Evolutionary conservation across 1,139 yeast species (phyloP), one percentile per base, ranked within the genome.

Genomic region (Diutina catenulata): DNA sequence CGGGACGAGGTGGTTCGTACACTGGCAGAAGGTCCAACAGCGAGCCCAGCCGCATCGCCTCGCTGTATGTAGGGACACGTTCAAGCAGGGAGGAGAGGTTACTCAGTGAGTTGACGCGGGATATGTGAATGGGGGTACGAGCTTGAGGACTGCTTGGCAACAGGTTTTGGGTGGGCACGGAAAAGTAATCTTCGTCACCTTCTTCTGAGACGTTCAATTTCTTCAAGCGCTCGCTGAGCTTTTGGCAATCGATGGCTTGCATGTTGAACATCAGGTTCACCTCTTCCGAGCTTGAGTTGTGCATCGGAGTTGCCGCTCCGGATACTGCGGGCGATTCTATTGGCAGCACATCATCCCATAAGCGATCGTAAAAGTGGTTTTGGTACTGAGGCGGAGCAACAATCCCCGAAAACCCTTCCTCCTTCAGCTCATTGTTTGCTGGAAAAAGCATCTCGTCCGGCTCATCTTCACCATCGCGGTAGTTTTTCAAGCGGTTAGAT

Each of bases 311-410:
- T 7, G 62, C 60, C 8, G 72, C 48, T 1, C 80, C 83, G 9
- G 79, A 70, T 6, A 57, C 55, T 2, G 59, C 42, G 2, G 86
- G 83, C 1, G 81, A 67, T 25, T 75, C 80, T 7, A 63, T 47
- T 0, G 78, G 72, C 2, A 79, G 68, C 3, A 77, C 64, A 41
- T 81, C 94, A 27, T 72, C 67, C 88, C 88, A 88, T 28, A 91
- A 60, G 41, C 87, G 62, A 56, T 91, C 98, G 56, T 83, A 87
- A 27, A 87, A 74, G 53, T 86, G 95, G 43, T 70, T 76, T 45
- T 79, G 87, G 52, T 91, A 91, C 44, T 81, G 70, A 22, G 98
- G 98, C 3, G 97, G 97, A 0, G 96, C 95, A 56, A 77, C 67
- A 32, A 74, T 57, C 0, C 71, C 73, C 9, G 63, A 61, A 43